phyloP scores from a whole-genome alignment of 768 basidiomycete species.

The Phanerochaete sordida region DNA sequence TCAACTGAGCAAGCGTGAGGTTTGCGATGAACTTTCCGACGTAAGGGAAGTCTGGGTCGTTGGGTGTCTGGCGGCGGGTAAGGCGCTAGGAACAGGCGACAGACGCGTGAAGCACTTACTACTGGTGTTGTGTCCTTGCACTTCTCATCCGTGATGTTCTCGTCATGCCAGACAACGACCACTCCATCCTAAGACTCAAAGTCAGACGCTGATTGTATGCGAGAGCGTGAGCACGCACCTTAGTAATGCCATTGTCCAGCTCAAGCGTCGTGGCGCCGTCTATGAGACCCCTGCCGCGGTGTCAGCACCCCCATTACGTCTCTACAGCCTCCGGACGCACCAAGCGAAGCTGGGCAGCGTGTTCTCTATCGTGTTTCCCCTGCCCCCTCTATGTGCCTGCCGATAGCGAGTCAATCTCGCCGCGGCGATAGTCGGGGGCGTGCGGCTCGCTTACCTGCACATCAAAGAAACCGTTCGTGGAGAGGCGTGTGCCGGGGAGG shows the following conservation, averaged over 20 bases:
- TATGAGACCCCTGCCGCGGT: slow-evolving; percentile 58
- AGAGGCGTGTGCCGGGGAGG: slow-evolving; percentile 17
- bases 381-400: slow-evolving; percentile 73
- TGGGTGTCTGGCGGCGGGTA: slow-evolving; percentile 36
- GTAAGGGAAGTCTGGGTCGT: slow-evolving; percentile 66
- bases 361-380: slow-evolving; percentile 73
- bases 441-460: slow-evolving; percentile 39
- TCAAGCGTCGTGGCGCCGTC: slow-evolving; percentile 76
- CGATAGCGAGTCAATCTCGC: background rate
- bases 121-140: slow-evolving; percentile 66
- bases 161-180: slow-evolving; percentile 82
- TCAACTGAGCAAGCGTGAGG: slow-evolving; percentile 73
- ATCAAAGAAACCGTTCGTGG: slow-evolving; percentile 37
- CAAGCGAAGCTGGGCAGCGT: slow-evolving; percentile 75
- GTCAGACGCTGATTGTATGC: background rate
- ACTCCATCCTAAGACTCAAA: slow-evolving; percentile 56
- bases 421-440: background rate
- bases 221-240: slow-evolving; percentile 33
- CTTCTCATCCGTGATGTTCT: slow-evolving; percentile 56
- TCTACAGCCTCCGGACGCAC: slow-evolving; percentile 33
- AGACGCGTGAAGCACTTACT: slow-evolving; percentile 33
- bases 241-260: slow-evolving; percentile 75
- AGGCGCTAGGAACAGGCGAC: background rate
- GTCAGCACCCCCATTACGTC: background rate
- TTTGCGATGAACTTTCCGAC: slow-evolving; percentile 77